phyloP scores from a whole-genome alignment of 768 basidiomycete genomes.

The Hericium coralloides region DNA sequence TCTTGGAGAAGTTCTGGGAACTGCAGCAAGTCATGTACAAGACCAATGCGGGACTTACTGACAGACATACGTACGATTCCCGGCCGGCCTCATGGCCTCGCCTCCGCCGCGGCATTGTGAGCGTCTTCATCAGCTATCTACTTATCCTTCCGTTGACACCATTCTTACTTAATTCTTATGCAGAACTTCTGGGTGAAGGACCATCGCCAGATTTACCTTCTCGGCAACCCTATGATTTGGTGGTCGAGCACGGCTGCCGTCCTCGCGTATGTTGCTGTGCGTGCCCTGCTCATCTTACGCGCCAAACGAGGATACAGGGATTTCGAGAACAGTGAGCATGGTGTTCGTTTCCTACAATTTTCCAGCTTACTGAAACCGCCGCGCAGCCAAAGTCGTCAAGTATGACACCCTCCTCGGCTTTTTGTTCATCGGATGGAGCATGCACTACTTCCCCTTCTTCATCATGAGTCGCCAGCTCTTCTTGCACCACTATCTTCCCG shows the following conservation, averaged over 20 bases:
- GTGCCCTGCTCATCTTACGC: slow-evolving; percentile 77
- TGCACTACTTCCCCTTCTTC: slow-evolving; percentile 97
- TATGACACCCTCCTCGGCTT: slow-evolving; percentile 89
- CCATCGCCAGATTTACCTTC: slow-evolving; percentile 88
- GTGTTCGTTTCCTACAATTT: slow-evolving; percentile 20
- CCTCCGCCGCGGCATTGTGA: slow-evolving; percentile 85
- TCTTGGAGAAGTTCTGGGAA: slow-evolving; percentile 86
- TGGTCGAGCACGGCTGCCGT: slow-evolving; percentile 74
- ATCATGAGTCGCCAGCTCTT: slow-evolving; percentile 96
- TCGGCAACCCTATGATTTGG: slow-evolving; percentile 95
- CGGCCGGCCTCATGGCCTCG: slow-evolving; percentile 90
- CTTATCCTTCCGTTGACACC: neutral
- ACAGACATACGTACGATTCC: slow-evolving; percentile 91
- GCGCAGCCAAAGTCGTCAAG: slow-evolving; percentile 76
- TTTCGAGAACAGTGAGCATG: slow-evolving; percentile 70
- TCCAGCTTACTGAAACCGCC: neutral
- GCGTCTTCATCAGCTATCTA: slow-evolving; percentile 20
- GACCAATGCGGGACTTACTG: slow-evolving; percentile 92
- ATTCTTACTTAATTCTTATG: neutral
- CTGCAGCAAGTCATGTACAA: slow-evolving; percentile 94
- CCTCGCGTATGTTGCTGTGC: slow-evolving; percentile 51
- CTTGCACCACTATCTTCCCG: slow-evolving; percentile 96
- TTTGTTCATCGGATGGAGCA: slow-evolving; percentile 82
- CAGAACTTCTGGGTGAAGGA: slow-evolving; percentile 99
- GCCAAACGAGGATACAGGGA: slow-evolving; percentile 88